Evolutionary conservation across 768 basidiomycete species (phyloP).

Genomic region (Cystofilobasidium macerans): DNA sequence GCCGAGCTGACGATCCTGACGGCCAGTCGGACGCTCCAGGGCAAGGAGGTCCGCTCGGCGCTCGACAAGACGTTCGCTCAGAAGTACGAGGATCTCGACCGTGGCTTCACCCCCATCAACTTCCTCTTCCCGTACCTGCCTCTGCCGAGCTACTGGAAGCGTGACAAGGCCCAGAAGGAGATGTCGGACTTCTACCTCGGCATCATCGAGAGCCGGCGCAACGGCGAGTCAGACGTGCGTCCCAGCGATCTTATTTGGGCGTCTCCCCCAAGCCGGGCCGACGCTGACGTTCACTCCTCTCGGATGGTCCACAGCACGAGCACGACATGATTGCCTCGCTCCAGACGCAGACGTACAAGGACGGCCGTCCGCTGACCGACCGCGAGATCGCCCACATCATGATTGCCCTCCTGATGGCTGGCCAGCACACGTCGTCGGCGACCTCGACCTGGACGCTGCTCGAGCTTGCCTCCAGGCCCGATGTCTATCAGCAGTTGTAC

Average conservation of each 20-base stretch:
- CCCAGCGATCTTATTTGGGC: background rate
- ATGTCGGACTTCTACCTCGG: slow-evolving; percentile 88
- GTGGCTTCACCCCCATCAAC: slow-evolving; percentile 90
- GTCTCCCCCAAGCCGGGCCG: background rate
- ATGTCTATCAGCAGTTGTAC: slow-evolving; percentile 67
- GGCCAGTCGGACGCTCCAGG: slow-evolving; percentile 85
- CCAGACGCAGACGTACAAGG: slow-evolving; percentile 68
- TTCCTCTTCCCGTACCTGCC: slow-evolving; percentile 91
- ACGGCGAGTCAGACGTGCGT: slow-evolving; percentile 43
- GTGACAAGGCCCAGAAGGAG: slow-evolving; percentile 80
- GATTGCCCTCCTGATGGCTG: slow-evolving; percentile 98
- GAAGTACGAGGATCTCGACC: slow-evolving; percentile 77
- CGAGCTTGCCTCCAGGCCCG: slow-evolving; percentile 65
- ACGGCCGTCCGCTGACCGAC: slow-evolving; percentile 64
- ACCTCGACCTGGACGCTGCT: slow-evolving; percentile 82
- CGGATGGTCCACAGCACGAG: slow-evolving; percentile 45
- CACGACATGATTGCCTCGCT: slow-evolving; percentile 89
- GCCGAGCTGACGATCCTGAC: slow-evolving; percentile 90
- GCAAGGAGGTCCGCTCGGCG: slow-evolving; percentile 66
- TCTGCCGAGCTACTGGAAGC: slow-evolving; percentile 72
- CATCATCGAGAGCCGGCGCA: slow-evolving; percentile 63
- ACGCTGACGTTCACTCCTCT: slow-evolving; percentile 7
- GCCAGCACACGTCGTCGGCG: slow-evolving; percentile 94
- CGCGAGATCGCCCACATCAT: slow-evolving; percentile 94
- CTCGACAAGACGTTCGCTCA: slow-evolving; percentile 77